phyloP scores from a whole-genome alignment of 179 eudicot species.

The Patellifolia procumbens region DNA sequence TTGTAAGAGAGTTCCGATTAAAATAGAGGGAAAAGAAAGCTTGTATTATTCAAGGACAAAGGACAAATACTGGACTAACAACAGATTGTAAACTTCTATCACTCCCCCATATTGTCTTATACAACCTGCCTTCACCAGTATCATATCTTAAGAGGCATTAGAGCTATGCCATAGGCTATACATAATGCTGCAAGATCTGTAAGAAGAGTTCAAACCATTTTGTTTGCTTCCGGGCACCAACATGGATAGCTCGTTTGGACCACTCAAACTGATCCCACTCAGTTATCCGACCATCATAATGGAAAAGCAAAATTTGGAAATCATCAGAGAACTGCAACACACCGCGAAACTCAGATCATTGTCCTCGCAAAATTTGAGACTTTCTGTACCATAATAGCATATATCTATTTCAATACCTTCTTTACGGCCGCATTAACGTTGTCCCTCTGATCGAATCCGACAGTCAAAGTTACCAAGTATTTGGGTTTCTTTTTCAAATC shows the following conservation, averaged over 20 bases:
- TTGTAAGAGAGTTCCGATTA: background rate
- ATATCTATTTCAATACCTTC: constrained; percentile 53
- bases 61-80: background rate
- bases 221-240: constrained; percentile 63
- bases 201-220: constrained; percentile 46
- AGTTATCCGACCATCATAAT: constrained; percentile 78
- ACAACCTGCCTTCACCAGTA: constrained; percentile 3
- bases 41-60: background rate
- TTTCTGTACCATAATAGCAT: background rate
- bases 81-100: background rate
- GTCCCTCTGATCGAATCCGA: constrained; percentile 70
- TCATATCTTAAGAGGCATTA: background rate
- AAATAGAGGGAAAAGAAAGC: background rate
- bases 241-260: constrained; percentile 78
- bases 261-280: constrained; percentile 94
- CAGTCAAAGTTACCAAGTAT: constrained; percentile 91
- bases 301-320: constrained; percentile 84
- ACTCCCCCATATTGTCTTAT: background rate
- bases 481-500: constrained; percentile 83
- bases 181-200: constrained; percentile 13
- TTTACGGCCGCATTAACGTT: constrained; percentile 72
- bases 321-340: constrained; percentile 72
- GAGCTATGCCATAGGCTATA: background rate
- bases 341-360: constrained; percentile 14
- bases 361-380: background rate